Conservation (phyloP, 192 early-diverging fungal species). For the Paraglomus occultum region DNA sequence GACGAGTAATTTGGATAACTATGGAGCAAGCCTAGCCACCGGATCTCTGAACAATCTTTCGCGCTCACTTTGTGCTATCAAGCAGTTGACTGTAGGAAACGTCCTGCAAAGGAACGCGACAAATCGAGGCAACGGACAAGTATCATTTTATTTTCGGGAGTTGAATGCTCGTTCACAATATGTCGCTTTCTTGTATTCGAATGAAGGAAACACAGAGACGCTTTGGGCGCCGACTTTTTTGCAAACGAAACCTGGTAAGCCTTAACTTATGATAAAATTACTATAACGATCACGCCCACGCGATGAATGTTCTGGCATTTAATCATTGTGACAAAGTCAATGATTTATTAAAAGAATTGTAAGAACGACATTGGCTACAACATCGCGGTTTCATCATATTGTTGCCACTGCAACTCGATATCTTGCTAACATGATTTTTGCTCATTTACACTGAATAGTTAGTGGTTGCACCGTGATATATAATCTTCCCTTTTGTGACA, state of each 20-base stretch:
- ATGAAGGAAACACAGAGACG: slow-evolving; percentile 34
- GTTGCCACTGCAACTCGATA: neutral
- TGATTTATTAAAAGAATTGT: too few relatives aligned
- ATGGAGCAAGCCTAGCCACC: slow-evolving; percentile 31
- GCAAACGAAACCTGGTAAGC: slow-evolving; percentile 37
- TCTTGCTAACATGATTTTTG: neutral
- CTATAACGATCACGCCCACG: slow-evolving; percentile 32
- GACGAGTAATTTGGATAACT: slow-evolving; percentile 23
- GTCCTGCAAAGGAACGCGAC: slow-evolving; percentile 38
- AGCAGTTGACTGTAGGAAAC: slow-evolving; percentile 39
- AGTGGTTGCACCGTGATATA: slow-evolving; percentile 50
- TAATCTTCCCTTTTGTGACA: slow-evolving; percentile 47
- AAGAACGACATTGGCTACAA: neutral
- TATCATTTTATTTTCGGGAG: slow-evolving; percentile 29
- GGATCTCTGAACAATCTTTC: slow-evolving; percentile 33
- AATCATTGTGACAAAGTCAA: too few relatives aligned
- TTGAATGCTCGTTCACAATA: slow-evolving; percentile 42
- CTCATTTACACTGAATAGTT: slow-evolving; percentile 21
- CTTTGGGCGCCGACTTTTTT: slow-evolving; percentile 32
- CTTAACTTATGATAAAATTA: slow-evolving; percentile 14
- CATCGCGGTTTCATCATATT: neutral
- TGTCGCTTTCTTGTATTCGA: slow-evolving; percentile 41
- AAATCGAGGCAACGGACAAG: slow-evolving; percentile 30
- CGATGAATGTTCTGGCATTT: neutral
- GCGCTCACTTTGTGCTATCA: slow-evolving; percentile 49